Base-by-base conservation (phyloP, 208 protist species). In the Trypanosoma avium region DNA sequence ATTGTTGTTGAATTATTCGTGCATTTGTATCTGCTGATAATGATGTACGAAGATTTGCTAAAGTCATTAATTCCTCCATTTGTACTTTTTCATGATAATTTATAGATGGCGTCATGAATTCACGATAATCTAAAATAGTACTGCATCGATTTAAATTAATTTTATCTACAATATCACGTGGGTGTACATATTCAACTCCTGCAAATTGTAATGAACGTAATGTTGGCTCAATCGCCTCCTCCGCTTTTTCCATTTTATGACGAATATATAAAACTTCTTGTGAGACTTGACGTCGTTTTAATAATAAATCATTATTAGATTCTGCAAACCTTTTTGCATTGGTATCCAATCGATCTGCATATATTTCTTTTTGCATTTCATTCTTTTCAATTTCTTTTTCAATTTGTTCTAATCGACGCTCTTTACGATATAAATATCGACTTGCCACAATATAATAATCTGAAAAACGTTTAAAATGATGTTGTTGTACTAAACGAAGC, bases 381-480 rank as follows among this genome's bases (percentile, higher is more conserved):
- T 93, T 91, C 1, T 55, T 40, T 3, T 36, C 27, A 67, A 95
- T 97, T 56, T 90, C 79, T 48, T 79, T 77, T 33, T 93, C 77
- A 50, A 97, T 73, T 62, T 91, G 63, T 58, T 82, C 70, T 35
- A 91, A 67, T 10, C 71, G 67, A 3, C 77, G 50, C 79, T 93
- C 78, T 68, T 97, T 97, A 17, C 91, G 83, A 67, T 97, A 92
- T 1, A 94, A 66, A 52, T 82, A 92, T 35, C 91, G 88, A 59
- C 83, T 90, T 1, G 81, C 79, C 10, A 82, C 84, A 61, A 97
- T 79, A 70, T 90, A 93, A 70, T 97, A 97, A 71, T 94, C 88
- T 2, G 88, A 89, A 70, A 90, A 96, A 17, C 82, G 81, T 61
- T 83, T 84, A 57, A 92, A 89, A 75, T 96, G 88, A 48, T 96